Conservation (phyloP, 495 filamentous ascomycete genomes). For the Aspergillus sclerotiicarbonarius region DNA sequence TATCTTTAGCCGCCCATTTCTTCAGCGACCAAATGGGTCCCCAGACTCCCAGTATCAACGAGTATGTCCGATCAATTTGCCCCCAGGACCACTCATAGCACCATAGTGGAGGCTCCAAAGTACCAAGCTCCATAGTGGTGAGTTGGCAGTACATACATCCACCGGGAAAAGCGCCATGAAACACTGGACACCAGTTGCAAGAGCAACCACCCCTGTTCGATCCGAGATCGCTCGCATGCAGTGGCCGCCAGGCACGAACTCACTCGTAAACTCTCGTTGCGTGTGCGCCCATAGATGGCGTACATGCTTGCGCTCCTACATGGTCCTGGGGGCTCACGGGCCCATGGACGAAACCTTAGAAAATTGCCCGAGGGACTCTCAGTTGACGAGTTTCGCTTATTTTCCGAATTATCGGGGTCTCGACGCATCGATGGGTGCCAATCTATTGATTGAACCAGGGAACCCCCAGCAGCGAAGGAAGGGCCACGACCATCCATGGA, state of each 20-base stretch:
- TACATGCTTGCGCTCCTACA: background rate
- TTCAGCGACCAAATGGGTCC: background rate
- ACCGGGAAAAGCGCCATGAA: slow-evolving; percentile 9
- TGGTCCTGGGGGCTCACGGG: slow-evolving; percentile 1
- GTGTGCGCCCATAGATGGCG: slow-evolving; percentile 2
- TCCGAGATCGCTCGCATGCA: slow-evolving; percentile 14
- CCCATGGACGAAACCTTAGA: slow-evolving; percentile 9
- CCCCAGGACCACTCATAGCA: slow-evolving; percentile 7
- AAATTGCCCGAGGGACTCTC: slow-evolving; percentile 16
- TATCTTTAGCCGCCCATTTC: background rate
- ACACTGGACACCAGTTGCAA: slow-evolving; percentile 7
- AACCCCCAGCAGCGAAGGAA: background rate
- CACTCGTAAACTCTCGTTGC: slow-evolving; percentile 3
- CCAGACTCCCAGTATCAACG: background rate
- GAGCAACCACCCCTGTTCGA: slow-evolving; percentile 16
- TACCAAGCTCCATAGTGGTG: slow-evolving; percentile 11
- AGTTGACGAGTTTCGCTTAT: slow-evolving; percentile 19
- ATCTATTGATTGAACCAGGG: slow-evolving; percentile 15
- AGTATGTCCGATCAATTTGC: slow-evolving; percentile 1
- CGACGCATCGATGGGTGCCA: slow-evolving; percentile 10
- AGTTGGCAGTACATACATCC: slow-evolving; percentile 17
- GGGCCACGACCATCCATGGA: background rate
- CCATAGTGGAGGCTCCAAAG: slow-evolving; percentile 12
- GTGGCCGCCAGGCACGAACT: slow-evolving; percentile 23
- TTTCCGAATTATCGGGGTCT: slow-evolving; percentile 24